Percentiles rank a stretch among this genome's conserved stretches.
These are phyloP conservation scores for Suillus subluteus DNA, from an alignment of 768 basidiomycete genomes.

Conservation along the genomic window DNA sequence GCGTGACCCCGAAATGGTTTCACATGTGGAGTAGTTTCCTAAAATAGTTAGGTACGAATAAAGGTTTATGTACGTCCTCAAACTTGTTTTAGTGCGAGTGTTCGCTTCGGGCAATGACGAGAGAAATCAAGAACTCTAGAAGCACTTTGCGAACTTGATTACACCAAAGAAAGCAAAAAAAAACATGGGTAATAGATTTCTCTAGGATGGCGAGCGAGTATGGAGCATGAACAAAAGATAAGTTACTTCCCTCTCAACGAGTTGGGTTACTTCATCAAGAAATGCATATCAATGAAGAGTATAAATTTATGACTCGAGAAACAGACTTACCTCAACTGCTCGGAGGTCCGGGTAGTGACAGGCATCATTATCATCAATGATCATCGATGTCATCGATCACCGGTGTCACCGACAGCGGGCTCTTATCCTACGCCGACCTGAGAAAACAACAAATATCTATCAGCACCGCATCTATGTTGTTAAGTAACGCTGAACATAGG, in stretches of 20 bases:
- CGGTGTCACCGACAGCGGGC: too few species aligned
- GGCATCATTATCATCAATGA: neutral
- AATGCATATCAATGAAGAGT: conserved; percentile 22
- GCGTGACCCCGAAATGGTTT: neutral
- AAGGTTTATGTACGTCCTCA: neutral
- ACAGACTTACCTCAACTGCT: conserved; percentile 53
- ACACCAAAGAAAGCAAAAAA: neutral
- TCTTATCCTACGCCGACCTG: neutral
- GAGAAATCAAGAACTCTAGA: neutral
- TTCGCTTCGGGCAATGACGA: neutral
- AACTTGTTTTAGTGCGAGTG: neutral
- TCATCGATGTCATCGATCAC: neutral
- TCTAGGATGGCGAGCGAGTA: neutral
- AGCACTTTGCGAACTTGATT: neutral
- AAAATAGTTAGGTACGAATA: neutral
- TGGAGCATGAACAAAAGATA: neutral
- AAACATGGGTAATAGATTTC: neutral
- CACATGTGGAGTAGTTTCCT: neutral
- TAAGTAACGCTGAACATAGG: neutral
- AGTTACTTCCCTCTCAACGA: conserved; percentile 81
- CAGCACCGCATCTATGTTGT: too few species aligned
- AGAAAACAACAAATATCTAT: neutral
- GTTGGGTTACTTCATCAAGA: conserved; percentile 62
- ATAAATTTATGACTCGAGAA: conserved; percentile 10
- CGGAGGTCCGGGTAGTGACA: neutral